Base-by-base conservation (phyloP, 1,284 basidiomycete genomes). In the Tausonia pullulans region DNA sequence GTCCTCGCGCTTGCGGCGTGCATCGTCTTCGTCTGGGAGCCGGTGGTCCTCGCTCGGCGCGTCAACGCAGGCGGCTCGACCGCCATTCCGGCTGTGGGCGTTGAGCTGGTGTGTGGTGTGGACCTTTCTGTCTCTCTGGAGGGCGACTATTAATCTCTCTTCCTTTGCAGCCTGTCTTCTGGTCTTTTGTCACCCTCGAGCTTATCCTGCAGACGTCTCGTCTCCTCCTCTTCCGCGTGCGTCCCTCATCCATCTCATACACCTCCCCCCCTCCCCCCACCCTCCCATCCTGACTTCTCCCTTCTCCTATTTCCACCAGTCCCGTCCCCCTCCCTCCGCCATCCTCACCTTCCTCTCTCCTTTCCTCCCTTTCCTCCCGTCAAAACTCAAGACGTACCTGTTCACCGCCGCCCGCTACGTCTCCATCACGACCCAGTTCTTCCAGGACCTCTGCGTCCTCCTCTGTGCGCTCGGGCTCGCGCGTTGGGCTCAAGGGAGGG, bases 331-430 rank as follows among this genome's bases (percentile, higher is more conserved):
- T 2, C 74, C 75, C 16, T 75, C 75, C 59, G 70, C 72, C 6
- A 69, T 77, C 41, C 67, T 78, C 40, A 66, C 71, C 11, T 51
- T 66, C n/a, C 27, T 52, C 27, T 55, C 57, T 6, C 75, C 73
- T 54, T 73, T 76, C 67, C 70, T 77, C 4, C 76, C 76, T 5
- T 69, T 78, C 65, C 69, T 78, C 14, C 76, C 76, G 16, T 73
- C 72, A 7, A 65, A 62, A 6, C 68, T 75, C 60, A 69, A 72
- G 13, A 59, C 68, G 44, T 70, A 72, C 10, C 64, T 77, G 52
- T 46, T 74, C 27, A 74, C 72, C 0, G 74, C 70, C 14, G 72
- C 72, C 4, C 67, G 73, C 60, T 75, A 75, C 67, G 65, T 74
- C 49, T 69, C 68, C 7, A 69, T 75, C 51, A 63, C 72, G 41